These are phyloP conservation scores for Capsicum chinense DNA, from an alignment of 257 asterid genomes.

Conservation along the genomic window DNA sequence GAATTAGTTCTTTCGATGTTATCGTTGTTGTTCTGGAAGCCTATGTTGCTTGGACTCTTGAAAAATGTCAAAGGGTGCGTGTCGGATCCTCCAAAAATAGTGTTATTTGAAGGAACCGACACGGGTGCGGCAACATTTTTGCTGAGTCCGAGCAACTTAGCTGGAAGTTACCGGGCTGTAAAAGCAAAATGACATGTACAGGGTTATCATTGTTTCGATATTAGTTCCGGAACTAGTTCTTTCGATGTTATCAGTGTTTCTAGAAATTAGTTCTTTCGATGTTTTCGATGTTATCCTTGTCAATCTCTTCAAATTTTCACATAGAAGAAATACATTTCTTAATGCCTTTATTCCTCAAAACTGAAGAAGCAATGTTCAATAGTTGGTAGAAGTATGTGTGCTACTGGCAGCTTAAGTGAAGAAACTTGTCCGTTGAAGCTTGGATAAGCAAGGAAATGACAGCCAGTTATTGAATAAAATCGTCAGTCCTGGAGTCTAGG, in stretches of 20 bases:
- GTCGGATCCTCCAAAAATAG: too few species aligned
- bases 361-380: background rate
- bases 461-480: constrained; percentile 8
- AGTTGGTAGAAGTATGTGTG: constrained; percentile 2
- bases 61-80: too few species aligned
- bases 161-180: background rate
- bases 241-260: background rate
- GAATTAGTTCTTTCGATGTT: background rate
- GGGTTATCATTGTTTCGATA: too few species aligned
- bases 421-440: background rate
- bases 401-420: constrained; percentile 3
- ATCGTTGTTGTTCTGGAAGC: background rate
- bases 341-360: background rate
- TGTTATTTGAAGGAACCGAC: too few species aligned
- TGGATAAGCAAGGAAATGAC: background rate
- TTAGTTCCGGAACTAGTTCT: background rate
- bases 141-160: too few species aligned
- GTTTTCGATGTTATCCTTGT: background rate
- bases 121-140: too few species aligned
- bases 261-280: background rate
- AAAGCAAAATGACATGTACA: too few species aligned
- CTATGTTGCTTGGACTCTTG: too few species aligned
- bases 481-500: background rate
- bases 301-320: background rate
- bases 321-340: background rate